Conservation (phyloP, 2,329 filamentous ascomycete species). For the Trichophaea hybrida region DNA sequence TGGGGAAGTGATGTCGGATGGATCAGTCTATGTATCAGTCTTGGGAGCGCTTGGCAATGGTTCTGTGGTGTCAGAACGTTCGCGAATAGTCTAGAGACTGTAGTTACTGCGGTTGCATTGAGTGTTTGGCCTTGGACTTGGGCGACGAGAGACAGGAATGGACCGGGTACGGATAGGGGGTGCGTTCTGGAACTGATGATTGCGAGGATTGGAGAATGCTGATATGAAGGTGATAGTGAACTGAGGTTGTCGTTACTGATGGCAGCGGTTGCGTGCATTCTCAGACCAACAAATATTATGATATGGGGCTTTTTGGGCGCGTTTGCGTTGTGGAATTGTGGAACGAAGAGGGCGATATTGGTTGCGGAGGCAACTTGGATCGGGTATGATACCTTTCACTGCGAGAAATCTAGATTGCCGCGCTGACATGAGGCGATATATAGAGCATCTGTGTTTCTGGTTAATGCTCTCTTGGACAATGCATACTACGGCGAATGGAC, state of each 20-base stretch:
- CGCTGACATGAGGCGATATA: neutral
- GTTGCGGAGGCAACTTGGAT: slow-evolving; percentile 41
- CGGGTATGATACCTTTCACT: slow-evolving; percentile 32
- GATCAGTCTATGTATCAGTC: slow-evolving; percentile 55
- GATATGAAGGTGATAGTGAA: slow-evolving; percentile 20
- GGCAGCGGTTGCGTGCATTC: slow-evolving; percentile 66
- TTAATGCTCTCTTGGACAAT: slow-evolving; percentile 47
- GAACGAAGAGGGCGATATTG: slow-evolving; percentile 33
- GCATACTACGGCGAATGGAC: slow-evolving; percentile 75
- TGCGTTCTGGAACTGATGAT: neutral
- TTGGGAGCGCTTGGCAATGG: slow-evolving; percentile 86
- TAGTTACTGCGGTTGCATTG: slow-evolving; percentile 64
- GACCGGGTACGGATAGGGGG: neutral
- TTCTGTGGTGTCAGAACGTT: slow-evolving; percentile 87
- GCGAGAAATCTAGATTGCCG: neutral
- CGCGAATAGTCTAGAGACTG: slow-evolving; percentile 88
- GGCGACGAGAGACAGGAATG: neutral
- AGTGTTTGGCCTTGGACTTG: slow-evolving; percentile 71
- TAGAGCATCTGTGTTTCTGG: slow-evolving; percentile 34
- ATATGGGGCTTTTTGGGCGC: slow-evolving; percentile 58
- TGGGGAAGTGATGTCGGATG: slow-evolving; percentile 54
- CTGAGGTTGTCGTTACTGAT: slow-evolving; percentile 35
- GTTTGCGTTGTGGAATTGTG: slow-evolving; percentile 30
- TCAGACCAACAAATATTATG: slow-evolving; percentile 78
- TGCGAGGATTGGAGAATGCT: neutral